Evolutionary conservation across 179 eudicot species (phyloP), one percentile per base, ranked within the genome.

Genomic region (Silene noctiflora): DNA sequence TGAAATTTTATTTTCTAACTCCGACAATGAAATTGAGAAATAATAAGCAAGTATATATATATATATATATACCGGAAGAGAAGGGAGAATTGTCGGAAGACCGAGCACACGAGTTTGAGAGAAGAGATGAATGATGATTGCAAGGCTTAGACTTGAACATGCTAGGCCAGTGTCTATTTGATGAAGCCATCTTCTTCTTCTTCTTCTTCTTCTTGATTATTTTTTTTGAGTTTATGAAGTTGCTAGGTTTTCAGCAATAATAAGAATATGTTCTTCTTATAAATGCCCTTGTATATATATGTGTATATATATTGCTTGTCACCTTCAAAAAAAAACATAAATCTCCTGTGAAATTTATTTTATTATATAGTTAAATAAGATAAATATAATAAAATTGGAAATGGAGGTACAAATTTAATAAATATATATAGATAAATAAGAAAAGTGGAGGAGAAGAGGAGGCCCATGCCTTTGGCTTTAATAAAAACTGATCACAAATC

Each of bases 91-190:
- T 61, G 39, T n/a, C 76, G 6, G 92, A 83, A 21, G 85, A 83
- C 42, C 86, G 85, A 55, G 82, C 84, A 68, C 79, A 84, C 51
- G 82, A 79, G 69, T 72, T 74, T n/a, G 90, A 84, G 48, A 81
- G 72, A 55, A 83, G 86, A 74, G 89, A 82, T n/a, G 29, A 74
- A 16, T 87, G 91, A 81, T 84, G 71, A 81, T 68, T 82, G 74
- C 85, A 81, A 69, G 97, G 92, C 77, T 94, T 94, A 44, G 98
- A 91, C 76, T 90, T 94, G 84, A 94, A 94, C 92, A 94, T 87
- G 77, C 98, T 94, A 16, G 98, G 97, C 98, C 98, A 94, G 87
- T 94, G 97, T 67, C 91, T 83, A 76, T 94, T 94, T 72, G 98
- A 94, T 66, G 97, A 92, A 67, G 86, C 91, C 98, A 91, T 89